Percentiles rank a stretch among this genome's conserved stretches.
Evolutionary conservation across 352 stramenopile genomes (phyloP).

Genomic region (Pythium coloratum): DNA sequence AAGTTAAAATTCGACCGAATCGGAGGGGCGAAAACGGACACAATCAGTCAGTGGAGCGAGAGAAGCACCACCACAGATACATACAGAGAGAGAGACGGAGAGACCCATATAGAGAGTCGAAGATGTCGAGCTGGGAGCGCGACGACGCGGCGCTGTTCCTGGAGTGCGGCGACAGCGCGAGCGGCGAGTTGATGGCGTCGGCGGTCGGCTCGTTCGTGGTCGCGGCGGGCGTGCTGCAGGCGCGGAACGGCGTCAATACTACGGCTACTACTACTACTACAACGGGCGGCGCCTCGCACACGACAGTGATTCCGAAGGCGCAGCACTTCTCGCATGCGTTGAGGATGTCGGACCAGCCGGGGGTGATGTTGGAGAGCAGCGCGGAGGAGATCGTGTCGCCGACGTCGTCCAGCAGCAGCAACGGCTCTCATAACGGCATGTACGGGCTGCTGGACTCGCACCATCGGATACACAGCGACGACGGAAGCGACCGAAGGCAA

Average conservation of each 20-base stretch:
- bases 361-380: background rate
- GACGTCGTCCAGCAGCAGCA: constrained; percentile 34
- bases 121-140: constrained; percentile 33
- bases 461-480: constrained; percentile 17
- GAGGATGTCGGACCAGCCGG: background rate
- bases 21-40: background rate
- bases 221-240: background rate
- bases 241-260: background rate
- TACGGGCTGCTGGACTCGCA: constrained; percentile 18
- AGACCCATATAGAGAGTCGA: background rate
- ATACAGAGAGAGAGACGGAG: background rate
- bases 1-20: constrained; percentile 5
- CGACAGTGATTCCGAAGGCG: constrained; percentile 1
- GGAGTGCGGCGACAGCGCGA: constrained; percentile 10
- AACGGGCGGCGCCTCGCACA: no score
- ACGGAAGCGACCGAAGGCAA: background rate
- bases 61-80: background rate
- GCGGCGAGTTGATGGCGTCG: constrained; percentile 20
- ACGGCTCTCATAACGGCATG: constrained; percentile 24
- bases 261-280: background rate
- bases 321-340: constrained; percentile 5
- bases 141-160: constrained; percentile 29
- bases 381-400: constrained; percentile 29
- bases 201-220: constrained; percentile 29
- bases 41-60: constrained; percentile 1